These are phyloP conservation scores for Penstemon davidsonii DNA, from an alignment of 257 asterid species.

Conservation along the genomic window DNA sequence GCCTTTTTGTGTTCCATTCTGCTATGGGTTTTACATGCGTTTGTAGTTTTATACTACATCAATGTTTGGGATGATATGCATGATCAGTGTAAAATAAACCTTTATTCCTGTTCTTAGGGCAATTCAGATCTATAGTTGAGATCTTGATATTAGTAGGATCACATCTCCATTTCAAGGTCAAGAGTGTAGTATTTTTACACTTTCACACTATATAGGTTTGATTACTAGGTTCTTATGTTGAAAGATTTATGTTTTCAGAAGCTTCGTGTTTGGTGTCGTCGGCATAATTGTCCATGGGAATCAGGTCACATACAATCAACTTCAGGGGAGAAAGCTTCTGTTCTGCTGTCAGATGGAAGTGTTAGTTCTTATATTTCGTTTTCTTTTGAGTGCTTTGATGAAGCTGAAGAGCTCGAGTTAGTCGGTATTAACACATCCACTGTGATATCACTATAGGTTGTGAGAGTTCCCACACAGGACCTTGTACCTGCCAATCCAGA, in stretches of 20 bases:
- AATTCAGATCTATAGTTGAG: constrained; percentile 8
- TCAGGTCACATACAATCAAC: constrained; percentile 70
- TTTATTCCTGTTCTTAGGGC: background rate
- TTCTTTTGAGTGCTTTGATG: constrained; percentile 15
- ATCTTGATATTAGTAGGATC: constrained; percentile 10
- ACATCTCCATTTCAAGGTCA: constrained; percentile 14
- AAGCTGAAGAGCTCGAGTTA: constrained; percentile 6
- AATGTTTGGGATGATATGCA: constrained; percentile 13
- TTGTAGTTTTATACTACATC: background rate
- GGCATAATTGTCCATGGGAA: constrained; percentile 59
- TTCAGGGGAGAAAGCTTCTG: constrained; percentile 68
- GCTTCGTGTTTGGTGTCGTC: constrained; percentile 75
- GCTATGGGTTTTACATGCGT: background rate
- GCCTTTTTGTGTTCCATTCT: background rate
- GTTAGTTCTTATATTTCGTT: constrained; percentile 50
- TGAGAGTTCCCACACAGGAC: constrained; percentile 57
- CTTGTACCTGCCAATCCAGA: constrained; percentile 94
- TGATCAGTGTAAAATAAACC: constrained; percentile 4
- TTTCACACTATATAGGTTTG: constrained; percentile 17
- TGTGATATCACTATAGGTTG: constrained; percentile 47
- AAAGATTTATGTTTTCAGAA: constrained; percentile 51
- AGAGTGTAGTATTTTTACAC: background rate
- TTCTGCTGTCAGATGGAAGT: constrained; percentile 62
- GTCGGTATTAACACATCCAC: constrained; percentile 15
- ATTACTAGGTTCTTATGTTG: constrained; percentile 13